phyloP scores from a whole-genome alignment of 495 filamentous ascomycete species.

The Neurospora terricola region DNA sequence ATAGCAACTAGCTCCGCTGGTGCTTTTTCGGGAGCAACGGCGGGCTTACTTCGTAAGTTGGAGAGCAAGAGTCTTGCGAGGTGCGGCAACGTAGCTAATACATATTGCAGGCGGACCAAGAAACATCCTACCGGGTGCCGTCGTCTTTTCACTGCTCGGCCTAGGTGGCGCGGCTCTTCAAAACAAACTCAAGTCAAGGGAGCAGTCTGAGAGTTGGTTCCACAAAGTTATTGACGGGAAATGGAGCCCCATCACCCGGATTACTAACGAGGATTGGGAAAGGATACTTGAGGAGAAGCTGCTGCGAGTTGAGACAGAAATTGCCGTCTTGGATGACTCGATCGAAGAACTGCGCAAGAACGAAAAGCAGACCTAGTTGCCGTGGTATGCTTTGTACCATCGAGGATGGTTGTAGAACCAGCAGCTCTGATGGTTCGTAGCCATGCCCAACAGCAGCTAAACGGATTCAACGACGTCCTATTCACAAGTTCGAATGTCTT shows the following conservation, averaged over 20 bases:
- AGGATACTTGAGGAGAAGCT: conserved; percentile 66
- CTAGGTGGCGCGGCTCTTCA: conserved; percentile 24
- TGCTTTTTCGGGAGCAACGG: conserved; percentile 56
- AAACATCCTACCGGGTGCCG: conserved; percentile 30
- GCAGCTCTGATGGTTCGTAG: not conserved
- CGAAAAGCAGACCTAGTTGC: conserved; percentile 2
- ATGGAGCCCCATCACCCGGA: conserved; percentile 69
- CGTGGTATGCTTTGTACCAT: not conserved
- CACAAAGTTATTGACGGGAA: conserved; percentile 42
- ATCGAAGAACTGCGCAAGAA: conserved; percentile 49
- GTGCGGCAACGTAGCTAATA: conserved; percentile 8
- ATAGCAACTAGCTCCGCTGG: conserved; percentile 61
- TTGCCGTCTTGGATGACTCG: conserved; percentile 76
- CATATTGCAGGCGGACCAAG: conserved; percentile 27
- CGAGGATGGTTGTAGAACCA: not conserved
- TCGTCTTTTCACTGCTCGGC: conserved; percentile 29
- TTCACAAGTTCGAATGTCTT: not conserved
- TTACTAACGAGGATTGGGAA: conserved; percentile 74
- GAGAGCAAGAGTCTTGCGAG: not conserved
- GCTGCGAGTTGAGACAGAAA: conserved; percentile 69
- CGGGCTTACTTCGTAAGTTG: conserved; percentile 54
- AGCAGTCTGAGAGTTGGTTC: not conserved
- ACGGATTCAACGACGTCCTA: not conserved
- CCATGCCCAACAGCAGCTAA: not conserved
- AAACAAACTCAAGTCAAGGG: conserved; percentile 8